Percentiles rank a stretch among this genome's conserved stretches.
phyloP scores from a whole-genome alignment of 345 rosid species.

The Eucalyptus curtisii region DNA sequence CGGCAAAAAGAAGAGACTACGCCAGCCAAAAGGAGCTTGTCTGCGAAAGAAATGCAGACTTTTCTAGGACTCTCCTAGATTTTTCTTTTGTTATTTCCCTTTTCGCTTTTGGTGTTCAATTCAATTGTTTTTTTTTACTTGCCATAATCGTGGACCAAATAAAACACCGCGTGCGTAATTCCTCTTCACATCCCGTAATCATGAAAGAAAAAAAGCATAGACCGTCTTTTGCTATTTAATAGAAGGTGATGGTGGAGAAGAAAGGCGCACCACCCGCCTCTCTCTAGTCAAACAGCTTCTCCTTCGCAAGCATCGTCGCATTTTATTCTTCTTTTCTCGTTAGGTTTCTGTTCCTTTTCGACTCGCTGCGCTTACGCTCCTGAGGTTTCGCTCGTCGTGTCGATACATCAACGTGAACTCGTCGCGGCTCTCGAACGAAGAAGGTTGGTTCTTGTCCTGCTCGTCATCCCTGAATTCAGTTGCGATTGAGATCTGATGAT shows the following conservation, averaged over 20 bases:
- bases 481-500: neutral
- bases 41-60: neutral
- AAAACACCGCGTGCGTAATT: neutral
- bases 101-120: neutral
- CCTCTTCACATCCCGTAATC: neutral
- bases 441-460: neutral
- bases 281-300: neutral
- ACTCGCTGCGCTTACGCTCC: fast-evolving
- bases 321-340: neutral
- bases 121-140: neutral
- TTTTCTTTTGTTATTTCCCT: neutral
- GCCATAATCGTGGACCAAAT: neutral
- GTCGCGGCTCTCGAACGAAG: neutral
- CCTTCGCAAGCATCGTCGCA: neutral
- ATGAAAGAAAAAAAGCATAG: neutral
- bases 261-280: neutral
- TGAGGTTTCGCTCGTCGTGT: fast-evolving
- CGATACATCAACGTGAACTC: neutral
- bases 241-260: neutral
- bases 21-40: neutral
- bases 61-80: neutral
- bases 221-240: neutral
- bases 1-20: neutral
- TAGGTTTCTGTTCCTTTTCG: neutral
- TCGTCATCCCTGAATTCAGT: neutral